Percentiles rank a stretch among this genome's conserved stretches.
Conservation (phyloP, 305 asterid genomes). For the Fraxinus velutina region DNA sequence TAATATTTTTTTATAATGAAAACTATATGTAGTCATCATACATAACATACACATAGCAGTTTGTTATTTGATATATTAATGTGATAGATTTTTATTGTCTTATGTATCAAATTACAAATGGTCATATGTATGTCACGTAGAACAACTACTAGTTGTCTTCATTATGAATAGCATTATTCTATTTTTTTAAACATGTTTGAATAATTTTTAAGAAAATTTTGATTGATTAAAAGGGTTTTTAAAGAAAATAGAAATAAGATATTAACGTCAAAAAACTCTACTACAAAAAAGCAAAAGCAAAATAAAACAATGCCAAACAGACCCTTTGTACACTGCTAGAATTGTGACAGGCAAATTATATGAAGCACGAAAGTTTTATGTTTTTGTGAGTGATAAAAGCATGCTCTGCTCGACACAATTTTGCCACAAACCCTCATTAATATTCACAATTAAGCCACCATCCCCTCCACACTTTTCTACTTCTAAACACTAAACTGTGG, state of each 20-base stretch:
- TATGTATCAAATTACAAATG: too few species aligned
- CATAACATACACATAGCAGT: too few species aligned
- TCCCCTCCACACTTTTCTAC: constrained; percentile 22
- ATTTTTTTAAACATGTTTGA: too few species aligned
- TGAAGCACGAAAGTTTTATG: constrained; percentile 42
- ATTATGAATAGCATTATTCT: too few species aligned
- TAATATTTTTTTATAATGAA: too few species aligned
- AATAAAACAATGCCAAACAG: background rate
- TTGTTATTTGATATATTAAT: too few species aligned
- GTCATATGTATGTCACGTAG: too few species aligned
- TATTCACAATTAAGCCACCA: constrained; percentile 36
- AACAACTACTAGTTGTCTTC: too few species aligned
- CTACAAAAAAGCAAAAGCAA: background rate
- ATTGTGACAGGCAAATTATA: constrained; percentile 32
- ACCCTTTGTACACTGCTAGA: constrained; percentile 27
- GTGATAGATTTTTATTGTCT: too few species aligned
- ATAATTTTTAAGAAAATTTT: too few species aligned
- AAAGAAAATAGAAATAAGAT: too few species aligned
- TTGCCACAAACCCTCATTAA: constrained; percentile 40
- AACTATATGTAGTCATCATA: too few species aligned
- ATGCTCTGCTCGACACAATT: constrained; percentile 27
- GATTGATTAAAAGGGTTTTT: background rate
- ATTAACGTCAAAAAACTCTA: background rate
- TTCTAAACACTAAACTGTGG: constrained; percentile 29
- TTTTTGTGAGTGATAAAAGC: constrained; percentile 32